Evolutionary conservation across 2,329 filamentous ascomycete species (phyloP).

Genomic region (Mollisiaceae sp.): DNA sequence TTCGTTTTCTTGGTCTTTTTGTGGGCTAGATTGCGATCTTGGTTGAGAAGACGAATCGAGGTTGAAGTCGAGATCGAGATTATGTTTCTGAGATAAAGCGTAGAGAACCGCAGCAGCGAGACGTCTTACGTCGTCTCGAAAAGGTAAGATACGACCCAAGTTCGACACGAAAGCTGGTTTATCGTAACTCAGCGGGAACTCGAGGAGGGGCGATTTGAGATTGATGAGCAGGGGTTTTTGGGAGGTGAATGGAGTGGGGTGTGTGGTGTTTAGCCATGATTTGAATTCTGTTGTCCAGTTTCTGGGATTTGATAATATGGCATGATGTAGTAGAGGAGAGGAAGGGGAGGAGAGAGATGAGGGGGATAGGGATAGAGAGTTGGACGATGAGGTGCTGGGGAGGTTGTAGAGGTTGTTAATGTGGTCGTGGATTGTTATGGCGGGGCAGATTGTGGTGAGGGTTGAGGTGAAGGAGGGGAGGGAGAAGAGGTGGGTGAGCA

Average conservation of each 20-base stretch:
- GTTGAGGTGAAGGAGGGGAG: constrained; percentile 23
- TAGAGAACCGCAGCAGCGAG: constrained; percentile 43
- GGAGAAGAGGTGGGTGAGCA: constrained; percentile 34
- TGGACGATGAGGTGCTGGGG: constrained; percentile 18
- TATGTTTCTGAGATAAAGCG: constrained; percentile 37
- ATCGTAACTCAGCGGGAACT: constrained; percentile 44
- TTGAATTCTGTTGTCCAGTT: constrained; percentile 19
- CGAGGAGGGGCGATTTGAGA: constrained; percentile 23
- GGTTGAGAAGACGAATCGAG: too few species aligned
- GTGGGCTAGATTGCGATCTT: too few species aligned
- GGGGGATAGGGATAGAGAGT: not conserved
- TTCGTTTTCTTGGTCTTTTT: too few species aligned
- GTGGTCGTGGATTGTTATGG: constrained; percentile 21
- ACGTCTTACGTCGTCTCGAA: constrained; percentile 17
- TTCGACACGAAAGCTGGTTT: constrained; percentile 38
- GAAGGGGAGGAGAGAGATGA: constrained; percentile 16
- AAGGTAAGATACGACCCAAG: constrained; percentile 47
- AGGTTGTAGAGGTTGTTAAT: constrained; percentile 28
- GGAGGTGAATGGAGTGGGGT: constrained; percentile 11
- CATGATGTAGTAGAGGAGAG: too few species aligned
- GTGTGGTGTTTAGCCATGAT: constrained; percentile 18
- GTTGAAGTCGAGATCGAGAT: constrained; percentile 36
- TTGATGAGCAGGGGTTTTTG: constrained; percentile 21
- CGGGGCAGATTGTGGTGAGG: constrained; percentile 24
- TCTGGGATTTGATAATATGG: too few species aligned